Conservation (phyloP, 148 eudicot genomes). For the Chenopodium album region DNA sequence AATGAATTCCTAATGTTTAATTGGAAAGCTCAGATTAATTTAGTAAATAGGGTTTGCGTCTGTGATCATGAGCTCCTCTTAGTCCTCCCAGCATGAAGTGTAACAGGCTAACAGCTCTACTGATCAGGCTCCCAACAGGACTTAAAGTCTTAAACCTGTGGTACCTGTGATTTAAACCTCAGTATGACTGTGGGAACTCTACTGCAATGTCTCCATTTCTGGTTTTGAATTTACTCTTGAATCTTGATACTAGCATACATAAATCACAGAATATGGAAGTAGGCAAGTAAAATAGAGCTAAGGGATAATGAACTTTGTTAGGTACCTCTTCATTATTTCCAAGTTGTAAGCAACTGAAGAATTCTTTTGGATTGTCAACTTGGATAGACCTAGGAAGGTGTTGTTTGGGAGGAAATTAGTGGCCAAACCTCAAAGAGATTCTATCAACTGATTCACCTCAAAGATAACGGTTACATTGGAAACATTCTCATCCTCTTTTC, state of each 20-base stretch:
- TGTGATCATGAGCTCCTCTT: not conserved
- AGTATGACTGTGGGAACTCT: not conserved
- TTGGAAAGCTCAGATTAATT: not conserved
- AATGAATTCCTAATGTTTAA: not conserved
- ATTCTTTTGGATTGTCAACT: not conserved
- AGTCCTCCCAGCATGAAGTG: not conserved
- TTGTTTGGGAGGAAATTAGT: not conserved
- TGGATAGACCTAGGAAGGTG: not conserved
- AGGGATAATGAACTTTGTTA: not conserved
- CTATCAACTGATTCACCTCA: not conserved
- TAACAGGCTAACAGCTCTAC: not conserved
- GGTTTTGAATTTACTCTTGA: not conserved
- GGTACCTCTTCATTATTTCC: not conserved
- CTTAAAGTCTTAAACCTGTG: not conserved
- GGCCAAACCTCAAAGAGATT: not conserved
- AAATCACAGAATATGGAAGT: not conserved
- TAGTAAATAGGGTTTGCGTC: not conserved
- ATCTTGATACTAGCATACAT: not conserved
- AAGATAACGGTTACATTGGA: not conserved
- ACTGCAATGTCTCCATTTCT: not conserved
- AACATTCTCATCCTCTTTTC: not conserved
- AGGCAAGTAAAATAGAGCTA: not conserved
- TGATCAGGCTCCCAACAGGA: no score
- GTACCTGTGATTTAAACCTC: not conserved
- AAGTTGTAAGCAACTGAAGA: not conserved